These are phyloP conservation scores for Groenewaldozyma sp. DNA, from an alignment of 1,139 yeast species.

Conservation along the genomic window DNA sequence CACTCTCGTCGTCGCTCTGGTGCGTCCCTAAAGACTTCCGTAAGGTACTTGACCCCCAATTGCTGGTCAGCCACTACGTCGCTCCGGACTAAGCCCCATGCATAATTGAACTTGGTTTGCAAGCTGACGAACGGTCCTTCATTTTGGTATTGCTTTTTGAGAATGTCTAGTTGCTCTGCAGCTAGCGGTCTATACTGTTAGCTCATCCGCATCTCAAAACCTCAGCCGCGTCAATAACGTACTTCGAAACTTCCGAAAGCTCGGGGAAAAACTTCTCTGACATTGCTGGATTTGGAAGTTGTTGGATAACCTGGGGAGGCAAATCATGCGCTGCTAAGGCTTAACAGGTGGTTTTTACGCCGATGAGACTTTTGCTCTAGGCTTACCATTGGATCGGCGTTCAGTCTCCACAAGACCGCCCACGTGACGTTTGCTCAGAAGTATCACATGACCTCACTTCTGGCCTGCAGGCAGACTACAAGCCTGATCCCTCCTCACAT, in stretches of 20 bases:
- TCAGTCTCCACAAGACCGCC: no score
- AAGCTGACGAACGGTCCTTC: conserved; percentile 76
- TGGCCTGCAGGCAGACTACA: no score
- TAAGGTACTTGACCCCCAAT: conserved; percentile 67
- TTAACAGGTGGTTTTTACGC: no score
- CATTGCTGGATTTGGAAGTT: no score
- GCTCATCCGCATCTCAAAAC: background rate
- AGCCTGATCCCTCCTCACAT: no score
- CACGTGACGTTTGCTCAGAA: no score
- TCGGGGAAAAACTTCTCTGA: conserved; percentile 15
- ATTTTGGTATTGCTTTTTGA: conserved; percentile 66
- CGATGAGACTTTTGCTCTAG: no score
- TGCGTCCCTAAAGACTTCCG: conserved; percentile 65
- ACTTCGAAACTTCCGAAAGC: conserved; percentile 28
- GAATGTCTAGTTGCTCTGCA: conserved; percentile 61
- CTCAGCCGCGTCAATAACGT: conserved; percentile 11
- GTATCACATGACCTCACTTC: no score
- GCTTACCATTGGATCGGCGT: no score
- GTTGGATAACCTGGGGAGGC: no score
- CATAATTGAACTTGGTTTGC: conserved; percentile 85
- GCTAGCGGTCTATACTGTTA: conserved; percentile 47
- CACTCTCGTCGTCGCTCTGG: conserved; percentile 85
- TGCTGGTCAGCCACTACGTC: conserved; percentile 51
- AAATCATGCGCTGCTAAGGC: no score
- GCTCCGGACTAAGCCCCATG: conserved; percentile 91